phyloP scores from a whole-genome alignment of 805 yeast species.

The Ascoidea asiatica region DNA sequence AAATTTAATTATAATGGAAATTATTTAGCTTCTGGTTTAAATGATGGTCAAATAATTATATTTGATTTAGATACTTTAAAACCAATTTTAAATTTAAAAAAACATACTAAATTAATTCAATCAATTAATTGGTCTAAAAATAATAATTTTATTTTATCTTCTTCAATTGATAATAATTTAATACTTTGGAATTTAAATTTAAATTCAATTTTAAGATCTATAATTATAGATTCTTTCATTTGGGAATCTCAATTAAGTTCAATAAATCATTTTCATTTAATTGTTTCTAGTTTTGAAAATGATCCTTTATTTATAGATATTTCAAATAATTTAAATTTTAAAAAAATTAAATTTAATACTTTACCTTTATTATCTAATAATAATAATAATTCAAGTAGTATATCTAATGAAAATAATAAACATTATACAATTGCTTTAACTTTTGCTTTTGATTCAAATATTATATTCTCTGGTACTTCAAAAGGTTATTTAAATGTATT shows the following conservation, averaged over 20 bases:
- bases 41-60: conserved; percentile 60
- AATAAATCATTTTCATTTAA: conserved; percentile 27
- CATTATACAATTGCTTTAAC: conserved; percentile 36
- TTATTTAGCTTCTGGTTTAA: conserved; percentile 69
- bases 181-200: conserved; percentile 64
- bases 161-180: conserved; percentile 74
- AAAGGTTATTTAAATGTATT: conserved; percentile 62
- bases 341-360: conserved; percentile 13
- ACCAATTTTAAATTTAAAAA: conserved; percentile 39
- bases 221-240: conserved; percentile 53
- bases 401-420: conserved; percentile 13
- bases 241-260: conserved; percentile 60
- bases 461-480: conserved; percentile 62
- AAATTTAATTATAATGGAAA: conserved; percentile 68
- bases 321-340: conserved; percentile 13
- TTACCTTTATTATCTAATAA: conserved; percentile 7
- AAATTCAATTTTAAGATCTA: conserved; percentile 25
- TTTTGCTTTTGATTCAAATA: conserved; percentile 39
- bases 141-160: conserved; percentile 54
- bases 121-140: conserved; percentile 63
- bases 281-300: conserved; percentile 56
- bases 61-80: conserved; percentile 60
- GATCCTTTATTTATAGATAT: conserved; percentile 38
- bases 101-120: conserved; percentile 64
- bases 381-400: conserved; percentile 4